Evolutionary conservation across 2,329 filamentous ascomycete genomes (phyloP).

Genomic region (Thermomyces lanuginosus): DNA sequence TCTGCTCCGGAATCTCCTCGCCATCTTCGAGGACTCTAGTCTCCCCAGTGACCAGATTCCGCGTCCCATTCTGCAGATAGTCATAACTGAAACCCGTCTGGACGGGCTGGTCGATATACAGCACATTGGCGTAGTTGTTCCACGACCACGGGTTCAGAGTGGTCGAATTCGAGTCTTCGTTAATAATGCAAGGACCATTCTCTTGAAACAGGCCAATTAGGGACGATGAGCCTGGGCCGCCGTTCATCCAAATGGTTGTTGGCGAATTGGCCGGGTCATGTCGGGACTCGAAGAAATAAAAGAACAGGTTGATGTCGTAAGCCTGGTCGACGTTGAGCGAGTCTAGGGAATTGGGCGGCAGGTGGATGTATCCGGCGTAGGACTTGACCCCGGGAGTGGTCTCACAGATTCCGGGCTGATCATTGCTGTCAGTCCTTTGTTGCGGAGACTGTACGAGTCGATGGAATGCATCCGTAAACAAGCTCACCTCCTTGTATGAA

Average conservation of each 20-base stretch:
- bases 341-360: slow-evolving; percentile 31
- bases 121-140: slow-evolving; percentile 46
- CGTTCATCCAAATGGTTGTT: slow-evolving; percentile 31
- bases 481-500: slow-evolving; percentile 30
- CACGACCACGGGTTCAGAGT: slow-evolving; percentile 38
- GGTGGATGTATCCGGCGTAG: slow-evolving; percentile 45
- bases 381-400: slow-evolving; percentile 39
- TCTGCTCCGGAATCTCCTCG: slow-evolving; percentile 26
- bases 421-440: neutral
- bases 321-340: slow-evolving; percentile 30
- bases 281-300: slow-evolving; percentile 46
- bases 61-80: slow-evolving; percentile 25
- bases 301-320: slow-evolving; percentile 47
- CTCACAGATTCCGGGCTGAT: slow-evolving; percentile 37
- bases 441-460: neutral
- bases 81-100: slow-evolving; percentile 44
- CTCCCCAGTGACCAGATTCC: slow-evolving; percentile 3
- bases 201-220: slow-evolving; percentile 28
- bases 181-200: slow-evolving; percentile 29
- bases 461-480: neutral
- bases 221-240: slow-evolving; percentile 31
- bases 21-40: slow-evolving; percentile 5
- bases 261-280: slow-evolving; percentile 30
- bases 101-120: slow-evolving; percentile 52
- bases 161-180: slow-evolving; percentile 29